Percentiles rank a stretch among this genome's conserved stretches.
phyloP scores from a whole-genome alignment of 306 rosid species.

The Abrus pulchellus region DNA sequence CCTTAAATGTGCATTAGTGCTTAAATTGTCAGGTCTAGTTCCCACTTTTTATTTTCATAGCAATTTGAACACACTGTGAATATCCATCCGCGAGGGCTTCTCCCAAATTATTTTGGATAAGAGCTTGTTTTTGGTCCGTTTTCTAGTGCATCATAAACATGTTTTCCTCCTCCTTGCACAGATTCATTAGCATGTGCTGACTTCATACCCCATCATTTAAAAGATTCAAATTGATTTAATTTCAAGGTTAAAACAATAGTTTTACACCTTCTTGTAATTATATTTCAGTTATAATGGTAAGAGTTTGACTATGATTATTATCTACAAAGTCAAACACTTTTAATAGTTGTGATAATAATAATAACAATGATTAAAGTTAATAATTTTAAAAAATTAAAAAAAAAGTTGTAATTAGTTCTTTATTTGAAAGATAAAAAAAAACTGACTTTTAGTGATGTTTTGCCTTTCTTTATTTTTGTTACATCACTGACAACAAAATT shows the following conservation, averaged over 20 bases:
- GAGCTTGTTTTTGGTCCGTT: not conserved
- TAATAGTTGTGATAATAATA: not conserved
- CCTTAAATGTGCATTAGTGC: not conserved
- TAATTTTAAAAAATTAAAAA: not conserved
- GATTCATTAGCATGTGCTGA: not conserved
- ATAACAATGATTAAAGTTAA: not conserved
- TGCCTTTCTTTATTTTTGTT: too few species aligned
- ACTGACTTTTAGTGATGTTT: too few species aligned
- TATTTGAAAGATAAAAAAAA: too few species aligned
- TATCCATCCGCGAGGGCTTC: not conserved
- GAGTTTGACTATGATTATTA: not conserved
- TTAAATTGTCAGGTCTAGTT: not conserved
- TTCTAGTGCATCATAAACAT: not conserved
- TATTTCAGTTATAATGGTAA: not conserved
- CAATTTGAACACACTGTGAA: not conserved
- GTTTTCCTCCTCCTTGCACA: not conserved
- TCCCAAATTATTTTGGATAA: not conserved
- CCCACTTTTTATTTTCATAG: not conserved
- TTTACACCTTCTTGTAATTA: not conserved
- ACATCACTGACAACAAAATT: too few species aligned
- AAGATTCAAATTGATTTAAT: conserved; percentile 1
- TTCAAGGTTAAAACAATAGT: not conserved
- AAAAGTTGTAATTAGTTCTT: not conserved
- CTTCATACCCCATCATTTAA: conserved; percentile 19
- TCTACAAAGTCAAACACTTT: not conserved